Evolutionary conservation across 768 basidiomycete species (phyloP).

Genomic region (Kwoniella botswanensis): DNA sequence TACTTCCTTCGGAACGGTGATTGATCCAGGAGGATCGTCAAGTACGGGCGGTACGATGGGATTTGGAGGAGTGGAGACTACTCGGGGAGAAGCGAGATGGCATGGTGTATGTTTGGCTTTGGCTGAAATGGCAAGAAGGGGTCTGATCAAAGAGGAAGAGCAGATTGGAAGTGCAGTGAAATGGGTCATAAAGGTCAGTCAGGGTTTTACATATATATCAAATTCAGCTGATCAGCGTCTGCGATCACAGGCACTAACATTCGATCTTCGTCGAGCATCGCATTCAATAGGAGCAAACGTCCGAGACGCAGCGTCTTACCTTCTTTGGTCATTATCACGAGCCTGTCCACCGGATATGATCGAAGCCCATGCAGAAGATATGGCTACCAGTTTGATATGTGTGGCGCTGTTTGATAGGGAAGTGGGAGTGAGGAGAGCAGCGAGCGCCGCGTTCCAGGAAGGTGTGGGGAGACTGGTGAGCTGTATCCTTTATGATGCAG

Average conservation of each 20-base stretch:
- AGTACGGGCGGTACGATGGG: constrained; percentile 43
- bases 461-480: constrained; percentile 90
- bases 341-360: constrained; percentile 63
- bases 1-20: constrained; percentile 36
- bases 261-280: constrained; percentile 87
- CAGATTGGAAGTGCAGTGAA: constrained; percentile 70
- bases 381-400: constrained; percentile 75
- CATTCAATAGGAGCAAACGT: constrained; percentile 94
- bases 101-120: constrained; percentile 91
- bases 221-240: neutral
- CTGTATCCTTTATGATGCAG: constrained; percentile 2
- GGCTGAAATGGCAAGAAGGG: constrained; percentile 88
- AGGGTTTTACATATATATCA: neutral
- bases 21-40: constrained; percentile 50
- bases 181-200: constrained; percentile 77
- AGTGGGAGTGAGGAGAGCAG: constrained; percentile 89
- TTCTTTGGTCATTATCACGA: constrained; percentile 90
- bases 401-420: constrained; percentile 91
- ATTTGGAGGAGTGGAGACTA: constrained; percentile 43
- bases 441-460: constrained; percentile 97
- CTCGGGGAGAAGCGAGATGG: constrained; percentile 77
- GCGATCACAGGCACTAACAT: constrained; percentile 75
- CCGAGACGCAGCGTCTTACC: constrained; percentile 92
- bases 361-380: constrained; percentile 66
- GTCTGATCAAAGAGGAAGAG: constrained; percentile 65